Percentiles rank a stretch among this genome's conserved stretches.
phyloP scores from a whole-genome alignment of 2,329 filamentous ascomycete species.

The Byssochlamys sp. region DNA sequence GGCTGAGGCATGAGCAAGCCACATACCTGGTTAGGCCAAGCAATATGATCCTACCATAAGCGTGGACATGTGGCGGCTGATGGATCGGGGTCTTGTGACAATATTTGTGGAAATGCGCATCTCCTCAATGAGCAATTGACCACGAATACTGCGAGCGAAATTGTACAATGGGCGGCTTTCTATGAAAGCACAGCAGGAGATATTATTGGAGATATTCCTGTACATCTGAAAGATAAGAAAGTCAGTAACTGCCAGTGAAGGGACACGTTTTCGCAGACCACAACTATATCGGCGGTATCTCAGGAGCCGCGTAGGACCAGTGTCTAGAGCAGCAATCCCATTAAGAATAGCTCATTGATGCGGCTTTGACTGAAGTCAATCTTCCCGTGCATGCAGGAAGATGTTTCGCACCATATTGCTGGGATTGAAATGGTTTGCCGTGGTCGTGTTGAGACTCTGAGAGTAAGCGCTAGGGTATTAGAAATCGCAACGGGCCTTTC shows the following conservation, averaged over 20 bases:
- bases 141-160: neutral
- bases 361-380: neutral
- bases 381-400: neutral
- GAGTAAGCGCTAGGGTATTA: neutral
- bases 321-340: neutral
- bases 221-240: neutral
- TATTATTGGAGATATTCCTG: neutral
- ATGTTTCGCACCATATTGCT: neutral
- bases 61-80: neutral
- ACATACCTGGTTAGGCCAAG: neutral
- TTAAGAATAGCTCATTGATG: neutral
- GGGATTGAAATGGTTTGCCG: neutral
- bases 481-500: neutral
- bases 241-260: neutral
- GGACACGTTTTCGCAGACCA: neutral
- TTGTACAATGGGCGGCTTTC: neutral
- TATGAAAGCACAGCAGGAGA: neutral
- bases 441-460: neutral
- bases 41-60: neutral
- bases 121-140: neutral
- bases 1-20: neutral
- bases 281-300: neutral
- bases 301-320: neutral
- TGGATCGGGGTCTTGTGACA: neutral
- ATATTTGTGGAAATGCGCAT: neutral